phyloP scores from a whole-genome alignment of 768 basidiomycete species.

The Krasilnikovozyma curviuscula region DNA sequence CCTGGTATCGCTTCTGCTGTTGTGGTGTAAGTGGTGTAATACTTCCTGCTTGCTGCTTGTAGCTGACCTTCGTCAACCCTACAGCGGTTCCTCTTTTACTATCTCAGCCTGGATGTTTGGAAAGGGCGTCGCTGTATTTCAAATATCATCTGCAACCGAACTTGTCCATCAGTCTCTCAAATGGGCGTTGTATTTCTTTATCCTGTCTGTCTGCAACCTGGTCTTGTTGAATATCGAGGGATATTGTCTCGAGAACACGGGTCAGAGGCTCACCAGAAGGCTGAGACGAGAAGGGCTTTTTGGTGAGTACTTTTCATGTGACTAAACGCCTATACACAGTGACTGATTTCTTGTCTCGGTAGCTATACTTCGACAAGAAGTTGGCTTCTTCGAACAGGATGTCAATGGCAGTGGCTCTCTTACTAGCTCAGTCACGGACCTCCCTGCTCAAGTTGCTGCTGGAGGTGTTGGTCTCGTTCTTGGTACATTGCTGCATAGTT shows the following conservation, averaged over 20 bases:
- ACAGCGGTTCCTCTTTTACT: slow-evolving; percentile 15
- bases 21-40: not conserved
- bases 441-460: slow-evolving; percentile 18
- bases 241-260: slow-evolving; percentile 16
- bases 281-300: slow-evolving; percentile 9
- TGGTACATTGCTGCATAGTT: not conserved
- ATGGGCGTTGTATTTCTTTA: slow-evolving; percentile 22
- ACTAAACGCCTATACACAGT: not conserved
- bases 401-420: slow-evolving; percentile 20
- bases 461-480: not conserved
- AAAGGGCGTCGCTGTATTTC: slow-evolving; percentile 15
- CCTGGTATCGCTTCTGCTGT: not conserved
- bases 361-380: slow-evolving; percentile 18
- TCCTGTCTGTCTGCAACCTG: slow-evolving; percentile 18
- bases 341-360: not conserved
- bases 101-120: slow-evolving; percentile 21
- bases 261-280: slow-evolving; percentile 7
- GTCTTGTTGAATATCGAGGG: slow-evolving; percentile 13
- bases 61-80: not conserved
- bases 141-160: slow-evolving; percentile 9
- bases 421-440: slow-evolving; percentile 17
- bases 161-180: slow-evolving; percentile 13
- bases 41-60: not conserved
- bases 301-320: slow-evolving; percentile 1
- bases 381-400: slow-evolving; percentile 21